Evolutionary conservation across 176 grass and related monocot species (phyloP).

Genomic region (Triticum urartu): DNA sequence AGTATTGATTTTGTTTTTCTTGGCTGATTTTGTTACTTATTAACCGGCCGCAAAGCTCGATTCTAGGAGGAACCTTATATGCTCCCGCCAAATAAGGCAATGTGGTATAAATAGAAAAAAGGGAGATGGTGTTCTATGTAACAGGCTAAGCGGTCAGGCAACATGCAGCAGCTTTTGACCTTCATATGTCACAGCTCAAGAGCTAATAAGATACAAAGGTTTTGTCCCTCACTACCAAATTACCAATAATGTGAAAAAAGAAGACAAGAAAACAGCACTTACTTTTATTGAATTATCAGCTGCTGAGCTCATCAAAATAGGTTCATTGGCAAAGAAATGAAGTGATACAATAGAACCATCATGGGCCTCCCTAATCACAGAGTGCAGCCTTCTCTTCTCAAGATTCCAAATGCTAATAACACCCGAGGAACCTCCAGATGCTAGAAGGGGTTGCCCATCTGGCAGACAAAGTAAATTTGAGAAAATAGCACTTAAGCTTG

Average conservation of each 20-base stretch:
- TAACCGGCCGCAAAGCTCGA: background rate
- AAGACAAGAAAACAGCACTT: constrained; percentile 17
- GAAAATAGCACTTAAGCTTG: constrained; percentile 6
- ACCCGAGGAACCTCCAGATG: constrained; percentile 94
- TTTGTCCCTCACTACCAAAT: background rate
- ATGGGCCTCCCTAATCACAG: constrained; percentile 91
- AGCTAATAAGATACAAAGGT: background rate
- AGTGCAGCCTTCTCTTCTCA: constrained; percentile 82
- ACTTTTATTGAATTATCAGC: constrained; percentile 99
- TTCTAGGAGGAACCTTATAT: background rate
- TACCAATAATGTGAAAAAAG: background rate
- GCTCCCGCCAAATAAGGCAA: background rate
- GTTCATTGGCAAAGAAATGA: constrained; percentile 93
- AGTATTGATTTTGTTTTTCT: background rate
- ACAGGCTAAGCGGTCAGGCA: background rate
- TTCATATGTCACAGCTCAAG: background rate
- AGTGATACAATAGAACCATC: constrained; percentile 86
- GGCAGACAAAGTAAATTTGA: constrained; percentile 30
- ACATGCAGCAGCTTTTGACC: constrained; percentile 11
- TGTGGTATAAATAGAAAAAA: background rate
- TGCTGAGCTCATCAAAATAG: constrained; percentile 95
- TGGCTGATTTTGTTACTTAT: background rate
- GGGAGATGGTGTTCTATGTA: background rate
- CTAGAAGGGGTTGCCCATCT: constrained; percentile 94
- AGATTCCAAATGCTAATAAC: constrained; percentile 99